phyloP scores from a whole-genome alignment of 331 rosid genomes.

The Malus hybrid region DNA sequence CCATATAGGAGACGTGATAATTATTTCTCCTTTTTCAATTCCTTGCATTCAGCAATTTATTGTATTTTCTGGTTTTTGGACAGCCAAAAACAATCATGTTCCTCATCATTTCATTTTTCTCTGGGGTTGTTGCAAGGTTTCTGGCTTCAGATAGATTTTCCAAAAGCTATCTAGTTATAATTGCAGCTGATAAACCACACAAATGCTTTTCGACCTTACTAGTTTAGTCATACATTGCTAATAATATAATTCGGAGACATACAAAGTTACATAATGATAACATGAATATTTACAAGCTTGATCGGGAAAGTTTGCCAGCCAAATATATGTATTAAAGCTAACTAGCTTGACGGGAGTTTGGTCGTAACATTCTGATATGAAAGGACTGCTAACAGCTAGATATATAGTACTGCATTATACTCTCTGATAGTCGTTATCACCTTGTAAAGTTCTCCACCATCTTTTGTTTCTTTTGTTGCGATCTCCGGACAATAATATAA shows the following conservation, averaged over 20 bases:
- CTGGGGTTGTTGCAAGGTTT: background rate
- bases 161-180: background rate
- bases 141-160: background rate
- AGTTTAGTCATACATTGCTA: background rate
- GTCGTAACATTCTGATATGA: background rate
- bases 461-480: background rate
- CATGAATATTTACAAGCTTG: too few relatives aligned
- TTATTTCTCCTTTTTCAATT: conserved; percentile 1
- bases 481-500: background rate
- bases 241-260: too few relatives aligned
- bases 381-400: background rate
- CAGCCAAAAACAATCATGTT: conserved; percentile 5
- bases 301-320: too few relatives aligned
- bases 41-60: conserved; percentile 3
- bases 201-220: too few relatives aligned
- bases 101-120: background rate
- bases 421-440: conserved; percentile 18
- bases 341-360: background rate
- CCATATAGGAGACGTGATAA: background rate
- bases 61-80: background rate
- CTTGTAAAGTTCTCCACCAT: conserved; percentile 29
- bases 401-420: background rate
- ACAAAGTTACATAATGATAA: too few relatives aligned
- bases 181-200: too few relatives aligned
- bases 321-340: background rate